Evolutionary conservation across 2,329 filamentous ascomycete species (phyloP).

Genomic region (Verruconis gallopava): DNA sequence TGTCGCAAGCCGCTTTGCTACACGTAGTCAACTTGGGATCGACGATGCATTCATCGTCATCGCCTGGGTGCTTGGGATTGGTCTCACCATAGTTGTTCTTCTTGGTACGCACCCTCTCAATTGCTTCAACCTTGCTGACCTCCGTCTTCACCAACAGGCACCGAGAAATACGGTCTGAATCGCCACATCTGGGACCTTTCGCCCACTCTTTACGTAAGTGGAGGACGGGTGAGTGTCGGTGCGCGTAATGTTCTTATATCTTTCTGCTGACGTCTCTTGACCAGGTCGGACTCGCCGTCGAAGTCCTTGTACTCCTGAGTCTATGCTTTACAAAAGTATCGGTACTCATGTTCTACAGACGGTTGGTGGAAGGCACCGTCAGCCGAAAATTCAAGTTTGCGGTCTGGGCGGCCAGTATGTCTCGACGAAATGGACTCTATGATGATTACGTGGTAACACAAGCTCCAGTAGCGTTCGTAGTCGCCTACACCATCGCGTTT

Average conservation of each 20-base stretch:
- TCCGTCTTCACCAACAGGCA: constrained; percentile 9
- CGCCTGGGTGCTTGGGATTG: constrained; percentile 9
- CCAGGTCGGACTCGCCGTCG: constrained; percentile 21
- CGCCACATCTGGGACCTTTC: constrained; percentile 26
- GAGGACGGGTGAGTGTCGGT: constrained; percentile 13
- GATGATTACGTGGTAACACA: not conserved
- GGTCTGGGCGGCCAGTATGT: constrained; percentile 17
- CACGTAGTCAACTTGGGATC: constrained; percentile 1
- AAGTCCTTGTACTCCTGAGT: constrained; percentile 21
- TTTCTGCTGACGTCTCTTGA: not conserved
- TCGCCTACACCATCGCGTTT: constrained; percentile 20
- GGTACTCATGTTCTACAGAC: constrained; percentile 25
- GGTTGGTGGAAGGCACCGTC: constrained; percentile 20
- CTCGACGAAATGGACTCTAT: too few relatives aligned
- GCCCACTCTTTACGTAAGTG: constrained; percentile 9
- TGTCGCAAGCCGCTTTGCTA: constrained; percentile 3
- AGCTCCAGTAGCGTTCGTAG: constrained; percentile 6
- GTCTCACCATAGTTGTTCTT: constrained; percentile 6
- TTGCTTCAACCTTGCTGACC: not conserved
- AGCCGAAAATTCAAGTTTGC: constrained; percentile 18
- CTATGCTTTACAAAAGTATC: constrained; percentile 24
- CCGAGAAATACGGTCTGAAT: constrained; percentile 18
- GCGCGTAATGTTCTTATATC: not conserved
- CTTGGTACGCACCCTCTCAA: constrained; percentile 5
- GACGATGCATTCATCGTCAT: constrained; percentile 11